Conservation (phyloP, 192 early-diverging fungal genomes). For the Umbelopsis sp. region DNA sequence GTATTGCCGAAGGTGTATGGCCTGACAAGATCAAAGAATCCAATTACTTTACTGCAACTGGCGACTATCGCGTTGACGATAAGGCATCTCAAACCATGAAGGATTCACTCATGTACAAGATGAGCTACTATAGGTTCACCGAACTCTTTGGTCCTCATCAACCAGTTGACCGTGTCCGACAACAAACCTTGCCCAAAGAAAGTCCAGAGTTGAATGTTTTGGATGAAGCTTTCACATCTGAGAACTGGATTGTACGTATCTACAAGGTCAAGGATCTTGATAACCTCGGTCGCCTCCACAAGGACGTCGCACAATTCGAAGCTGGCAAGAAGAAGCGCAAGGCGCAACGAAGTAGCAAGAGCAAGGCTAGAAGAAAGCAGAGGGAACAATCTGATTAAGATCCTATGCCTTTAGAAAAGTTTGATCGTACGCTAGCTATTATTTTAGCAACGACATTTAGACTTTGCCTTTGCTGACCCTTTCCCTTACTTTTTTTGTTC, state of each 20-base stretch:
- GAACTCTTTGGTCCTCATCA: conserved; percentile 81
- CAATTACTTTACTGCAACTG: conserved; percentile 83
- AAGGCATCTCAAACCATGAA: conserved; percentile 88
- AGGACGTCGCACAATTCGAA: conserved; percentile 63
- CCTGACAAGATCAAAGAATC: conserved; percentile 92
- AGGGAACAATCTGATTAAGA: conserved; percentile 11
- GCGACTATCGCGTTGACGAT: conserved; percentile 94
- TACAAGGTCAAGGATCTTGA: conserved; percentile 98
- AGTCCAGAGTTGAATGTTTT: conserved; percentile 82
- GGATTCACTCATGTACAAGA: conserved; percentile 95
- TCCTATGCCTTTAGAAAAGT: neutral
- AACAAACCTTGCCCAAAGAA: conserved; percentile 68
- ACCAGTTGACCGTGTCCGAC: conserved; percentile 85
- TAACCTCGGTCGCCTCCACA: conserved; percentile 80
- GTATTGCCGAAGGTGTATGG: conserved; percentile 95
- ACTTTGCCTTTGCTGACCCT: neutral
- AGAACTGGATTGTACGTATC: conserved; percentile 98
- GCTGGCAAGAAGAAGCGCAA: conserved; percentile 46
- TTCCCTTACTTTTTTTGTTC: neutral
- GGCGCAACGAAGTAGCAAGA: conserved; percentile 24
- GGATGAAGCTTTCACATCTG: conserved; percentile 93
- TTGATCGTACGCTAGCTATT: neutral
- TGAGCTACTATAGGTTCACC: conserved; percentile 93
- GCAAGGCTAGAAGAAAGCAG: conserved; percentile 29
- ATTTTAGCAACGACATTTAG: no score